Base-by-base conservation (phyloP, 371 early-diverging fungal species). In the Mortierella sp. region DNA sequence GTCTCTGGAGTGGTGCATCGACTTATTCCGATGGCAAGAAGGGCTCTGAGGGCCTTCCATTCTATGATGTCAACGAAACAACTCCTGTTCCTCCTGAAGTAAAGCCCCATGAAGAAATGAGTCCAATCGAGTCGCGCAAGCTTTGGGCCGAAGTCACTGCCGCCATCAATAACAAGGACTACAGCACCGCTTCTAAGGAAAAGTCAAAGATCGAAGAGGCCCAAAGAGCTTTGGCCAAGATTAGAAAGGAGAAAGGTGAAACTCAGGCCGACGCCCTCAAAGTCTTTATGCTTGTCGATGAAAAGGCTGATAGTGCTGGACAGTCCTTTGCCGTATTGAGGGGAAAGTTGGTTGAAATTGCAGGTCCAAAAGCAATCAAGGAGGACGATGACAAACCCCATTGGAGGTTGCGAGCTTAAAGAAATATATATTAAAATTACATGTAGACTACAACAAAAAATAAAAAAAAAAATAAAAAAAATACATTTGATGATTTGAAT, bases 131-230 rank as follows among this genome's bases (percentile, higher is more conserved):
- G 77, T 93, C 94, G 40, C 92, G 91, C 64, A 87, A 87, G 36
- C 83, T 95, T 45, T 95, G 96, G 96, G 72, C 87, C 47, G 85
- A 86, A 67, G 94, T 94, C 6, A 87, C 93, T 7, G 84, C 91
- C 19, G 94, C 94, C 9, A 86, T 95, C 58, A 86, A 83, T 57
- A 74, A 77, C 32, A 90, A 91, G 57, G 91, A 94, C 67, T 94
- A 91, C 70, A 87, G 84, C 15, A 84, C 88, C 2, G 95, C 95
- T 0, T 92, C 93, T 7, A 77, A 79, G 59, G 89, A 91, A 65
- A 95, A 95, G 80, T 85, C 93, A 4, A 84, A 74, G 1, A 92
- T 95, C 63, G 95, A 95, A 76, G 92, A 94, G 33, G 84, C 85
- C 40, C 94, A 95, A 80, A 88, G 95, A 9, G 87, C 87, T 19